Base-by-base conservation (phyloP, 768 basidiomycete genomes). In the Lyophyllum semitale region DNA sequence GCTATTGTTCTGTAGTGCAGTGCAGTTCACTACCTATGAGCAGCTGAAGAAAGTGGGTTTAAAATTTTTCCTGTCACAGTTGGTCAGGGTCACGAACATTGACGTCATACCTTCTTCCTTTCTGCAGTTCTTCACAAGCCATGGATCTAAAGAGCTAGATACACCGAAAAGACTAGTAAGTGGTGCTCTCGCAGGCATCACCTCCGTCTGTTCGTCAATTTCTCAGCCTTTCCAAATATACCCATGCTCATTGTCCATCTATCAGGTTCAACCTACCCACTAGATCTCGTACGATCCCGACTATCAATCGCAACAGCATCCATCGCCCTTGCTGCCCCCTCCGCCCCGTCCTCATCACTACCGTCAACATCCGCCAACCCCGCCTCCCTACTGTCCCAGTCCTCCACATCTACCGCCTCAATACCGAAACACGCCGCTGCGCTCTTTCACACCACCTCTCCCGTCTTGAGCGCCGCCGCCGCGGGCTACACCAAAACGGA, bases 221-320 rank as follows among this genome's bases (percentile, higher is more conserved):
- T 51, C 55, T 38, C 38, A 53, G 42, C 54, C 40, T 41, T 55
- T 29, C 29, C 51, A 61, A 46, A 42, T 51, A 22, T 33, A 8
- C 32, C 35, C 17, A 26, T 52, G 20, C 38, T 60, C 25, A 53
- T 48, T 5, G 17, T 30, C 40, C 46, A 27, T 46, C 48, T 38
- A 18, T 18, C 56, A 92, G 91, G 87, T 61, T 80, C 91, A 44
- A 94, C 92, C 73, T 93, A 95, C 74, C 96, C 96, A 8, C 75
- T 98, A 59, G 96, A 99, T 69, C 87, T 99, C 46, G 91, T 98
- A 27, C 84, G 96, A 41, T 91, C 93, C 23, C 84, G 96, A 32
- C 76, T 99, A 54, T 95, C 93, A 18, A 96, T 98, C 66, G 93
- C 93, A 18, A 94, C 93, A 4, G 90, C 93, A n/a, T 89, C 89